phyloP scores from a whole-genome alignment of 148 eudicot genomes.

The Spergularia marina region DNA sequence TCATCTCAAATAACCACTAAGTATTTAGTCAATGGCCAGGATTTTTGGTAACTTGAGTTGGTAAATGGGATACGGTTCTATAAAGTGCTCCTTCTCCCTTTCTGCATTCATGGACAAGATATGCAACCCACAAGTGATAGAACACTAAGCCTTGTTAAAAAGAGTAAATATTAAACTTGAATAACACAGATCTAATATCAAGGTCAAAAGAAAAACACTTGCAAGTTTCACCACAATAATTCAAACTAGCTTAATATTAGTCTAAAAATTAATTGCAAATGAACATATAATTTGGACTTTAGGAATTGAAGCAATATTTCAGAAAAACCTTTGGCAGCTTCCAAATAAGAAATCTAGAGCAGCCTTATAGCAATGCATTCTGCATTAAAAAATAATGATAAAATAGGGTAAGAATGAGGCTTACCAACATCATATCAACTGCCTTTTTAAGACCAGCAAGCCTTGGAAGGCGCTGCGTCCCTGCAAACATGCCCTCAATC shows the following conservation, averaged over 20 bases:
- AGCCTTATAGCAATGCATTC: not conserved
- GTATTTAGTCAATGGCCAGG: no score
- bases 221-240: not conserved
- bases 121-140: not conserved
- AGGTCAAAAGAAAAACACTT: not conserved
- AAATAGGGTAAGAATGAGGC: constrained; percentile 15
- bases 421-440: constrained; percentile 85
- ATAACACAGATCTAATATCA: not conserved
- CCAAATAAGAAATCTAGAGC: not conserved
- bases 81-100: no score
- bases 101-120: not conserved
- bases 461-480: constrained; percentile 96
- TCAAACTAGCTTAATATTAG: no score
- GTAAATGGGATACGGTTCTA: no score
- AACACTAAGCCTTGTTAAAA: not conserved
- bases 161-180: not conserved
- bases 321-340: not conserved
- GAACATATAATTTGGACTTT: no score
- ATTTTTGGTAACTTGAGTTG: no score
- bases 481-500: constrained; percentile 32
- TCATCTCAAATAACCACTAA: no score
- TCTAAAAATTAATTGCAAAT: no score
- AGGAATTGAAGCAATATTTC: not conserved
- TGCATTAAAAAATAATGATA: not conserved
- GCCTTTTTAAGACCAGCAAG: constrained; percentile 78